Conservation (phyloP, 768 basidiomycete genomes). For the Russula sp. region DNA sequence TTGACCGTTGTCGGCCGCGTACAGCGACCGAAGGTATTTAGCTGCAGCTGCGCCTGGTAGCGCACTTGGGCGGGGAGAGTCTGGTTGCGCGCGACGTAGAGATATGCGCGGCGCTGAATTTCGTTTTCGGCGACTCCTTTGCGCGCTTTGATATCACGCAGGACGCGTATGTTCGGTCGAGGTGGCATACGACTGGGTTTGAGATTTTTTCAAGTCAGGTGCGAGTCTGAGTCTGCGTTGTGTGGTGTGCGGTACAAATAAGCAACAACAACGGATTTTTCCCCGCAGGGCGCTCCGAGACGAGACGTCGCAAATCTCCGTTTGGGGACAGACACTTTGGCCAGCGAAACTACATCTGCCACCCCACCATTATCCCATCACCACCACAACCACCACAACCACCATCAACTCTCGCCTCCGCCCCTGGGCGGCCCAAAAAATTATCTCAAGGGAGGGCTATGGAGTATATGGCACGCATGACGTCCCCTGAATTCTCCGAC, state of each 20-base stretch:
- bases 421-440: not conserved
- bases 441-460: slow-evolving; percentile 2
- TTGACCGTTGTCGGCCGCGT: slow-evolving; percentile 84
- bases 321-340: too few relatives aligned
- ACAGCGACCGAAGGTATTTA: slow-evolving; percentile 80
- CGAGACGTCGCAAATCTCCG: too few relatives aligned
- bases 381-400: not conserved
- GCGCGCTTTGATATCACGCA: slow-evolving; percentile 78
- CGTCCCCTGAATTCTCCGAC: not conserved
- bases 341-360: not conserved
- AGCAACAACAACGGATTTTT: too few relatives aligned
- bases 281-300: too few relatives aligned
- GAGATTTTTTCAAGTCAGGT: too few relatives aligned
- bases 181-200: slow-evolving; percentile 11
- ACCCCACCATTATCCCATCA: not conserved
- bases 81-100: slow-evolving; percentile 90
- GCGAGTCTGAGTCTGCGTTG: too few relatives aligned
- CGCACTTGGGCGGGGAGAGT: slow-evolving; percentile 83
- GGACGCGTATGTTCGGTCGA: slow-evolving; percentile 43
- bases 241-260: too few relatives aligned
- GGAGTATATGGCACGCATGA: slow-evolving; percentile 5
- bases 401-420: not conserved
- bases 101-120: slow-evolving; percentile 80
- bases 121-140: slow-evolving; percentile 68
- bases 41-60: slow-evolving; percentile 89